phyloP scores from a whole-genome alignment of 495 filamentous ascomycete species.

The Zalerion maritima region DNA sequence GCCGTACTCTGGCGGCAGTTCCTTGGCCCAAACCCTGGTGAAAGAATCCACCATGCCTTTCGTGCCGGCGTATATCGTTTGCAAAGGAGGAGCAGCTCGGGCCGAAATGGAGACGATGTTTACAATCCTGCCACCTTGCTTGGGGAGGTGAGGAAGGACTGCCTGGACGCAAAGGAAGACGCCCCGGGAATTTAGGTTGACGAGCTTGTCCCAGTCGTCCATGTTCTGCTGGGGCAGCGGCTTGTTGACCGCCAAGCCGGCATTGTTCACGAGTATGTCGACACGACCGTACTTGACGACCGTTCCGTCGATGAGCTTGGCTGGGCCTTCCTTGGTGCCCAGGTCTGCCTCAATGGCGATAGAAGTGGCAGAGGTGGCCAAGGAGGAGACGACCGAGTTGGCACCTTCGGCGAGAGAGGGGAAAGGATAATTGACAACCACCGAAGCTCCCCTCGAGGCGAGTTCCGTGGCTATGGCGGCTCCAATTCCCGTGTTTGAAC shows the following conservation, averaged over 20 bases:
- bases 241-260: conserved; percentile 51
- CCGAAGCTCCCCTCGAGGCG: conserved; percentile 53
- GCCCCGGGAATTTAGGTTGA: conserved; percentile 73
- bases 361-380: conserved; percentile 25
- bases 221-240: conserved; percentile 39
- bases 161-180: conserved; percentile 70
- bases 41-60: conserved; percentile 18
- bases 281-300: conserved; percentile 25
- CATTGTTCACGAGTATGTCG: conserved; percentile 85
- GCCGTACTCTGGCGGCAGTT: conserved; percentile 17
- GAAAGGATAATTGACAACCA: conserved; percentile 61
- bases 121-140: conserved; percentile 14
- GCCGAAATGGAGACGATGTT: conserved; percentile 13
- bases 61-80: conserved; percentile 17
- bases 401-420: conserved; percentile 13
- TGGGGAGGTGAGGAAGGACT: conserved; percentile 52
- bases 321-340: conserved; percentile 20
- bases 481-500: conserved; percentile 59
- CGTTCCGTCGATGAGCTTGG: conserved; percentile 18
- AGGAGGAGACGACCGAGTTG: conserved; percentile 17
- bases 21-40: conserved; percentile 22
- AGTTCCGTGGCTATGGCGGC: conserved; percentile 70
- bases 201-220: conserved; percentile 54
- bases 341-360: conserved; percentile 31
- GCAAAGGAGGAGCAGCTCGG: conserved; percentile 9